Evolutionary conservation across 192 early-diverging fungal species (phyloP), one percentile per base, ranked within the genome.

Genomic region (Mortierella claussenii): DNA sequence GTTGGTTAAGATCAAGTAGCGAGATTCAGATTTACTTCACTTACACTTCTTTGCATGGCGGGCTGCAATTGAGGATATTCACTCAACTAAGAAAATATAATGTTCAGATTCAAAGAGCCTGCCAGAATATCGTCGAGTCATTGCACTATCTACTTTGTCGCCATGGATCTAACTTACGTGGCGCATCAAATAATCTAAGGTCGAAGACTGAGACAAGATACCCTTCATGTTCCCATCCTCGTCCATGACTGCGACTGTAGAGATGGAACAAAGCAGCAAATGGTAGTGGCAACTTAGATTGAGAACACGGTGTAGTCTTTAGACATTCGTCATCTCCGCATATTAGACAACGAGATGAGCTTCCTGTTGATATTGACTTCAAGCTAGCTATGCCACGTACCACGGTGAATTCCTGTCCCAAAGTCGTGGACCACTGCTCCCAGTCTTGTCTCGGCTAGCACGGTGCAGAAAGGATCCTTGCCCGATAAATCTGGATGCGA

Each of bases 391-490:
- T 40, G 37, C 8, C 18, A 4, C 60, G 59, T 80, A 88, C 86
- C 83, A 61, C 94, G 86, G 65, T 96, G 94, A 23, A 89, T 89
- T 27, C 91, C 90, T 60, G 83, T 83, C 4, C 88, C 88, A 70
- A 96, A 93, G 28, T 92, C 85, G 37, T 86, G 86, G 2, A 90
- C 89, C 21, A 91, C 83, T 42, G 91, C 89, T 9, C 88, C 73
- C 2, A 96, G 62, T 0, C 88, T 89, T 23, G 94, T 89, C 59
- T 93, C 92, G n/a, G 86, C 85, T 46, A 91, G 51, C 13, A 94
- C 90, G 20, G 89, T 89, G 68, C 92, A 94, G 65, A 94, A 96
- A 23, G 94, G 93, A 59, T 96, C 93, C 54, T 88, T 86, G 27
- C 88, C 85, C 4, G 94, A 96, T 40, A 94, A 58, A 73, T 96